A percentile compares a stretch with the other conserved stretches of the same genome.
Conservation (phyloP, 2,329 filamentous ascomycete species). For the Colletotrichum sp. region DNA sequence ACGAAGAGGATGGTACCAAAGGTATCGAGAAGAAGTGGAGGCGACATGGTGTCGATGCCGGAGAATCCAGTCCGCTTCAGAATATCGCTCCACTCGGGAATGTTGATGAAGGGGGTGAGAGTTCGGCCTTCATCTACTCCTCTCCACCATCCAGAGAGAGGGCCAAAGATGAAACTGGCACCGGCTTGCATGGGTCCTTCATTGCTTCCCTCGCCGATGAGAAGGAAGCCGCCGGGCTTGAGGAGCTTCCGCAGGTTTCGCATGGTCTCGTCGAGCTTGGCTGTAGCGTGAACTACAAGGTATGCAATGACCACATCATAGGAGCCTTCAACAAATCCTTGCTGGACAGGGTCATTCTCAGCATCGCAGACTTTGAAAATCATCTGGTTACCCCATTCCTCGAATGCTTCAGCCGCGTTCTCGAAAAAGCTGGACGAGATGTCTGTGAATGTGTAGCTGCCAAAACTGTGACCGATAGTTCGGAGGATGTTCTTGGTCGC, state of each 20-base stretch:
- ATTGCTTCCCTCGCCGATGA: neutral
- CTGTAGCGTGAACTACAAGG: conserved; percentile 33
- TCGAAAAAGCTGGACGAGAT: conserved; percentile 25
- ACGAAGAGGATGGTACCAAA: conserved; percentile 23
- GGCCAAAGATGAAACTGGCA: conserved; percentile 29
- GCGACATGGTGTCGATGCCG: neutral
- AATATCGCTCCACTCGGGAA: neutral
- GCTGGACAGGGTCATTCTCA: conserved; percentile 27
- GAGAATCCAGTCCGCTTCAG: conserved; percentile 4
- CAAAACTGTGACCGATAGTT: neutral
- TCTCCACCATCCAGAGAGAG: conserved; percentile 34
- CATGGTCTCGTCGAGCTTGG: conserved; percentile 24
- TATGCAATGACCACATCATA: conserved; percentile 34
- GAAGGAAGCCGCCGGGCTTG: conserved; percentile 34
- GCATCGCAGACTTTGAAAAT: conserved; percentile 32
- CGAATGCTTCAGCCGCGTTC: conserved; percentile 28
- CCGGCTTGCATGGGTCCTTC: neutral
- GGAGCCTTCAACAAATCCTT: conserved; percentile 27
- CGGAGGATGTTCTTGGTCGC: conserved; percentile 6
- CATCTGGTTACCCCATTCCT: conserved; percentile 13
- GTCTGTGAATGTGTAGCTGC: conserved; percentile 28
- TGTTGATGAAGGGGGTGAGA: neutral
- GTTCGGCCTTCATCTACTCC: conserved; percentile 25
- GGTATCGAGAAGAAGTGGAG: neutral
- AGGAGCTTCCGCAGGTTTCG: conserved; percentile 29